Evolutionary conservation across 768 basidiomycete species (phyloP).

Genomic region (Dentipellis fragilis): DNA sequence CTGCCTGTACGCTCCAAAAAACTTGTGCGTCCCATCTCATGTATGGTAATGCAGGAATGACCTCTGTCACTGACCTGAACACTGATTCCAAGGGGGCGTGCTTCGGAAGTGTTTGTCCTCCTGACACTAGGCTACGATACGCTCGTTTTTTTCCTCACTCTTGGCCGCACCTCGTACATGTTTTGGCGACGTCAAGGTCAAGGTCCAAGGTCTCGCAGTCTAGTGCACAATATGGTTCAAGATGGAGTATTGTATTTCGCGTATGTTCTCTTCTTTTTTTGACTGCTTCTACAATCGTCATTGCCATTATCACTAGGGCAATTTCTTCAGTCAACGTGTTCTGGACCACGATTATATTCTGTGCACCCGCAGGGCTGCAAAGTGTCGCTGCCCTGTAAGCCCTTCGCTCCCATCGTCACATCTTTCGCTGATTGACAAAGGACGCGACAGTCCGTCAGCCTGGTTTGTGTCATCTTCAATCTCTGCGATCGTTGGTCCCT

Average conservation of each 20-base stretch:
- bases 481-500: too few relatives aligned
- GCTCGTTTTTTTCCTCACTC: slow-evolving; percentile 10
- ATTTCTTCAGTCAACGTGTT: slow-evolving; percentile 12
- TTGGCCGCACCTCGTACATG: slow-evolving; percentile 11
- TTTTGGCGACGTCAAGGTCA: slow-evolving; percentile 3
- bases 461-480: slow-evolving; percentile 1
- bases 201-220: not conserved
- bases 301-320: not conserved
- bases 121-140: slow-evolving; percentile 11
- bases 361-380: slow-evolving; percentile 11
- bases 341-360: slow-evolving; percentile 12
- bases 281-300: not conserved
- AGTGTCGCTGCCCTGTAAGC: slow-evolving; percentile 10
- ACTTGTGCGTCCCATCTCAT: slow-evolving; percentile 3
- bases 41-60: not conserved
- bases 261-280: not conserved
- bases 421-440: not conserved
- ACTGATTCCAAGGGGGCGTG: not conserved
- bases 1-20: slow-evolving; percentile 11
- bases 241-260: slow-evolving; percentile 13
- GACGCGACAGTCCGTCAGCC: slow-evolving; percentile 6
- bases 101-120: slow-evolving; percentile 9
- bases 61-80: not conserved
- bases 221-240: slow-evolving; percentile 3
- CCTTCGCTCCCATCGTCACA: not conserved